Evolutionary conservation across 2,329 filamentous ascomycete genomes (phyloP).

Genomic region (Ophidiomyces ophidiicola): DNA sequence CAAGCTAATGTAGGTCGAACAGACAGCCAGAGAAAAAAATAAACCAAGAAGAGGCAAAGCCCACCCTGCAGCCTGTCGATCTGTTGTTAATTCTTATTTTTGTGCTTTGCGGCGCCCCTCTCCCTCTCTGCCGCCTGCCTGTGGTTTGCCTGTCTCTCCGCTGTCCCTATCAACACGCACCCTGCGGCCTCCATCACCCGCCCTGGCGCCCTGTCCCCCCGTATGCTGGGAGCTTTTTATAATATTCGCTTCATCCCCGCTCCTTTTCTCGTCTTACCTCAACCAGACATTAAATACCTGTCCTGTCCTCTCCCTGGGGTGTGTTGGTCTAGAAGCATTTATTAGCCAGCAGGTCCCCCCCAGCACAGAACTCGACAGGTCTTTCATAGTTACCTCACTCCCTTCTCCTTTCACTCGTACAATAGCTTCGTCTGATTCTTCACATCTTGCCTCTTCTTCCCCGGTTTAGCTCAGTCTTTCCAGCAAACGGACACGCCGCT

Average conservation of each 20-base stretch:
- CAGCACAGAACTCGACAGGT: too few species aligned
- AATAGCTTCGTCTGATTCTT: too few species aligned
- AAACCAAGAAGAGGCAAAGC: background rate
- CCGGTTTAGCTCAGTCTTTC: too few species aligned
- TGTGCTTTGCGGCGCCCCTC: background rate
- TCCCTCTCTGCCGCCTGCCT: background rate
- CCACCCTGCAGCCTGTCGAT: conserved; percentile 2
- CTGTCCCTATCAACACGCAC: conserved; percentile 2
- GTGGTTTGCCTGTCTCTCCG: background rate
- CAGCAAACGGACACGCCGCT: background rate
- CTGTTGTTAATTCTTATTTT: background rate
- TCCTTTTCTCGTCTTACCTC: conserved; percentile 5
- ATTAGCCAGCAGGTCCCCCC: background rate
- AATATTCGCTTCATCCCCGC: conserved; percentile 1
- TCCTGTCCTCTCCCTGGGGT: background rate
- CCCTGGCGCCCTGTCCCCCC: background rate
- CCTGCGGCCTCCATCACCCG: background rate
- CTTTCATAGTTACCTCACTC: background rate
- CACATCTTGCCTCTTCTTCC: background rate
- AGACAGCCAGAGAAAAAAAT: background rate
- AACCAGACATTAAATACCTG: background rate
- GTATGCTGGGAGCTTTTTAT: background rate
- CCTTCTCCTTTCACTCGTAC: too few species aligned
- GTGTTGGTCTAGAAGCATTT: conserved; percentile 5
- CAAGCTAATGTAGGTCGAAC: conserved; percentile 5